A percentile compares a stretch with the other conserved stretches of the same genome.
phyloP scores from a whole-genome alignment of 2,329 filamentous ascomycete species.

The Pseudovirgaria hyperparasitica region DNA sequence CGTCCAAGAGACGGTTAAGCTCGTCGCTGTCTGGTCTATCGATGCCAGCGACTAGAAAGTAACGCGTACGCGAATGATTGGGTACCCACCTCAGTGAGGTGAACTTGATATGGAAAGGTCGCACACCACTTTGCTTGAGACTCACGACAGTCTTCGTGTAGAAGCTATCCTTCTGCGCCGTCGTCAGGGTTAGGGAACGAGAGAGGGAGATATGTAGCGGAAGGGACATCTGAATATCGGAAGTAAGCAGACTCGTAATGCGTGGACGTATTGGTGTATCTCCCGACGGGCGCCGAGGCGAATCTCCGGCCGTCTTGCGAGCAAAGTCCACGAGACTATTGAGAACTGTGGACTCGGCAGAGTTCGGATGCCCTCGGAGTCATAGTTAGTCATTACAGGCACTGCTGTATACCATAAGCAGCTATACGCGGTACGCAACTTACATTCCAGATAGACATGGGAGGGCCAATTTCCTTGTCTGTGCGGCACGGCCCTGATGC shows the following conservation, averaged over 20 bases:
- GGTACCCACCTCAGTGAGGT: constrained; percentile 48
- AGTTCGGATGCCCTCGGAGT: constrained; percentile 23
- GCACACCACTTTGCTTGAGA: constrained; percentile 28
- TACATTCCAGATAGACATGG: constrained; percentile 89
- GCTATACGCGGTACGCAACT: too few relatives aligned
- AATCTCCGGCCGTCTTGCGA: constrained; percentile 8
- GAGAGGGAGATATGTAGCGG: constrained; percentile 90
- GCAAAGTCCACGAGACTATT: constrained; percentile 17
- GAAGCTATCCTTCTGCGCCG: constrained; percentile 59
- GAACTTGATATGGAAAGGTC: constrained; percentile 38
- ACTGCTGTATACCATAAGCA: too few relatives aligned
- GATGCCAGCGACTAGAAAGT: constrained; percentile 71
- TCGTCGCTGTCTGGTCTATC: constrained; percentile 19
- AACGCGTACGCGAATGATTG: constrained; percentile 56
- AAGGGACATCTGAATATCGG: constrained; percentile 62
- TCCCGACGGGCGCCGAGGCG: constrained; percentile 12
- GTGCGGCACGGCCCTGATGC: constrained; percentile 72
- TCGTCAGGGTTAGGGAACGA: constrained; percentile 61
- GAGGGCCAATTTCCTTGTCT: constrained; percentile 84
- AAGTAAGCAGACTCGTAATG: constrained; percentile 49
- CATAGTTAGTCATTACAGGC: constrained; percentile 13
- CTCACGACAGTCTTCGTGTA: constrained; percentile 40
- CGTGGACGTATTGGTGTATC: constrained; percentile 8
- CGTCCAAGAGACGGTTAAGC: constrained; percentile 42
- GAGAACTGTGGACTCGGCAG: constrained; percentile 17